phyloP scores from a whole-genome alignment of 495 filamentous ascomycete genomes.

The Penicillium riverlandense region DNA sequence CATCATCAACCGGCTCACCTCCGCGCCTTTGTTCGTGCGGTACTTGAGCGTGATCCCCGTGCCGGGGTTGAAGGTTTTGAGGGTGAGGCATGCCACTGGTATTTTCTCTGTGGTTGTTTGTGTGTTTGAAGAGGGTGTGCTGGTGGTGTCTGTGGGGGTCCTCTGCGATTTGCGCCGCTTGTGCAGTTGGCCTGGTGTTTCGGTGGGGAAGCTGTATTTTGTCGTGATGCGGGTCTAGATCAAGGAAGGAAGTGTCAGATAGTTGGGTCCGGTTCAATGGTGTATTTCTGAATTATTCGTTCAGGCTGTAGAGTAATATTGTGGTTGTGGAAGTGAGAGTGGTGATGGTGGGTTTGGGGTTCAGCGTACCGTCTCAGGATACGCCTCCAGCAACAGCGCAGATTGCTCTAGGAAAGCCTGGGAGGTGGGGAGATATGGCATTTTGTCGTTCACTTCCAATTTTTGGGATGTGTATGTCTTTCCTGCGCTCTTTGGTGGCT shows the following conservation, averaged over 20 bases:
- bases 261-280: slow-evolving; percentile 2
- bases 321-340: not conserved
- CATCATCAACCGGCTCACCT: slow-evolving; percentile 74
- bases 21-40: slow-evolving; percentile 80
- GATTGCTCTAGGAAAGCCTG: slow-evolving; percentile 61
- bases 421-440: slow-evolving; percentile 55
- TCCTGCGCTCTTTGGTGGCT: not conserved
- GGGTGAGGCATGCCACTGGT: slow-evolving; percentile 43
- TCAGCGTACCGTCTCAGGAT: slow-evolving; percentile 52
- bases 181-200: slow-evolving; percentile 23
- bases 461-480: not conserved
- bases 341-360: not conserved
- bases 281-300: not conserved
- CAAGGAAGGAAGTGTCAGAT: not conserved
- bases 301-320: not conserved
- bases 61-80: slow-evolving; percentile 85
- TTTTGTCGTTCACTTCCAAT: slow-evolving; percentile 13
- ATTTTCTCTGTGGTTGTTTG: slow-evolving; percentile 15
- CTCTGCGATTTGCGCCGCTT: slow-evolving; percentile 7
- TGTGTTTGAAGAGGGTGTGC: slow-evolving; percentile 7
- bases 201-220: slow-evolving; percentile 63
- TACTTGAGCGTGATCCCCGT: slow-evolving; percentile 84
- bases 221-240: slow-evolving; percentile 73
- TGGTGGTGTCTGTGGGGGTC: slow-evolving; percentile 12
- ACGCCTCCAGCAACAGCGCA: slow-evolving; percentile 52